phyloP scores from a whole-genome alignment of 2,329 filamentous ascomycete genomes.

The Fonsecaea pedrosoi region DNA sequence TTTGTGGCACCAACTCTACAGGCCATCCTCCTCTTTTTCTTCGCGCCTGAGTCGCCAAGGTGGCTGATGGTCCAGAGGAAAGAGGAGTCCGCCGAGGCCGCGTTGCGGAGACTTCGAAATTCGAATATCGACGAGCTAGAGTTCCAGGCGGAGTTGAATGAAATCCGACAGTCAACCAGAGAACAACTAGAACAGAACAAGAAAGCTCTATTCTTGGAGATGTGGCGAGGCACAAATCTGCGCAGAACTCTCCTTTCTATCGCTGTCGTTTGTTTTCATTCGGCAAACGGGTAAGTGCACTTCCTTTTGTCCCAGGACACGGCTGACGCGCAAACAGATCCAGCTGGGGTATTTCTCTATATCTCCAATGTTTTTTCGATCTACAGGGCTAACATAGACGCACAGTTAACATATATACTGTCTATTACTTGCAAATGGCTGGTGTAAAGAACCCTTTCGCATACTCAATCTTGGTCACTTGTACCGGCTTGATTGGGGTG shows the following conservation, averaged over 20 bases:
- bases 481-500: conserved; percentile 29
- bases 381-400: too few relatives aligned
- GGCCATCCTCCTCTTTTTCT: conserved; percentile 33
- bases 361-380: too few relatives aligned
- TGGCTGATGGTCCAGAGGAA: conserved; percentile 37
- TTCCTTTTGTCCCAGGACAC: too few relatives aligned
- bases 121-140: conserved; percentile 32
- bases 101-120: conserved; percentile 32
- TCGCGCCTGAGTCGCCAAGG: conserved; percentile 35
- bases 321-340: conserved; percentile 17
- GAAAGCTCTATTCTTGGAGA: conserved; percentile 30
- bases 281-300: conserved; percentile 27
- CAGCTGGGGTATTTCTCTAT: conserved; percentile 14
- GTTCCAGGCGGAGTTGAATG: conserved; percentile 35
- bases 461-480: conserved; percentile 32
- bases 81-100: conserved; percentile 26
- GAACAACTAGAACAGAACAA: conserved; percentile 34
- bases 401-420: conserved; percentile 26
- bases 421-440: conserved; percentile 28
- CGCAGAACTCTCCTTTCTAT: conserved; percentile 29
- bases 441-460: conserved; percentile 27
- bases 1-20: conserved; percentile 34
- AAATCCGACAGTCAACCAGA: conserved; percentile 35
- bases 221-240: conserved; percentile 33
- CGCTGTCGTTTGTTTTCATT: conserved; percentile 33